Evolutionary conservation across 495 filamentous ascomycete genomes (phyloP).

Genomic region (Podospora anserina): DNA sequence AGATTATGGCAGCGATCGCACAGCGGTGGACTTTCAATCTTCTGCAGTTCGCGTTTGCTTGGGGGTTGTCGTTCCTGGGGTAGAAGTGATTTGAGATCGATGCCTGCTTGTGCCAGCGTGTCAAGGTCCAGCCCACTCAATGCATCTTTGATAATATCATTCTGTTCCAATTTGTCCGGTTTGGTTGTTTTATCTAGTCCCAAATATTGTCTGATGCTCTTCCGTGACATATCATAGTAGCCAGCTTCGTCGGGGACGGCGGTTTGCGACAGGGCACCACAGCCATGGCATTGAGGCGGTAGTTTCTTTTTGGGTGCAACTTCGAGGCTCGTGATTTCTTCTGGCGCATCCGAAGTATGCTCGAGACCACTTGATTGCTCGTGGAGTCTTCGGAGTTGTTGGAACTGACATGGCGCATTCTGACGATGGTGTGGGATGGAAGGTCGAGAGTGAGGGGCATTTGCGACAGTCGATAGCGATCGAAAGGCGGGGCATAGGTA

Average conservation of each 20-base stretch:
- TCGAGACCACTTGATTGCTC: constrained; percentile 19
- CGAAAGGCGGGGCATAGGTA: constrained; percentile 45
- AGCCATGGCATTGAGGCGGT: constrained; percentile 74
- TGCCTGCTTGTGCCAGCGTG: constrained; percentile 42
- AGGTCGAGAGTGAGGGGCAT: constrained; percentile 1
- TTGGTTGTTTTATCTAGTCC: constrained; percentile 23
- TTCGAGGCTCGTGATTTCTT: background rate
- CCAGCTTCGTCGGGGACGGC: constrained; percentile 67
- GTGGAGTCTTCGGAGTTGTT: constrained; percentile 32
- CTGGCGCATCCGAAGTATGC: background rate
- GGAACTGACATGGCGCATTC: constrained; percentile 19
- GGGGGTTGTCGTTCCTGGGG: constrained; percentile 19
- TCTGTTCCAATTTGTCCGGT: constrained; percentile 24
- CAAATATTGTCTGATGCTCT: constrained; percentile 47
- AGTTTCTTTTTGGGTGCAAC: constrained; percentile 32
- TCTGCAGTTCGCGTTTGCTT: background rate
- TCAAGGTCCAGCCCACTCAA: constrained; percentile 40
- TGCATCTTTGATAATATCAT: constrained; percentile 41
- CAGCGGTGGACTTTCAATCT: constrained; percentile 41
- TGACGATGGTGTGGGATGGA: constrained; percentile 13
- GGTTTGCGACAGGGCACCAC: constrained; percentile 80
- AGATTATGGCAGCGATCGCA: constrained; percentile 88
- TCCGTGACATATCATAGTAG: constrained; percentile 64
- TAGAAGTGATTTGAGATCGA: constrained; percentile 37
- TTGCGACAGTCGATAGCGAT: constrained; percentile 1